phyloP scores from a whole-genome alignment of 495 filamentous ascomycete genomes.

The Penicillium silybi region DNA sequence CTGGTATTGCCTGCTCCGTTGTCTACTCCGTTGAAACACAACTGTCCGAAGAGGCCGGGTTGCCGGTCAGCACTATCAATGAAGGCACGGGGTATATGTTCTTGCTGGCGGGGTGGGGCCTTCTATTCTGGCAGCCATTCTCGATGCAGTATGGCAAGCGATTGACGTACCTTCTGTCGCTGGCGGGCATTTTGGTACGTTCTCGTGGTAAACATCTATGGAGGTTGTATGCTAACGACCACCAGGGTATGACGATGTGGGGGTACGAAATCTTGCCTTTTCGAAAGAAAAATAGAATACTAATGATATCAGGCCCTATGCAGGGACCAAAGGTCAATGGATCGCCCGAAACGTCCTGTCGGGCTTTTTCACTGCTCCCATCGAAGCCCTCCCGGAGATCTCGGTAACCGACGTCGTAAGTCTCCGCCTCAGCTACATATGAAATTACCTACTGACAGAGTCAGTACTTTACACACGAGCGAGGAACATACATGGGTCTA shows the following conservation, averaged over 20 bases:
- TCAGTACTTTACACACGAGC: slow-evolving; percentile 61
- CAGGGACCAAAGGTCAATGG: slow-evolving; percentile 55
- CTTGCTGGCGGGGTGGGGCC: slow-evolving; percentile 58
- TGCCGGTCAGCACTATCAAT: slow-evolving; percentile 52
- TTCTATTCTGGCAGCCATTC: slow-evolving; percentile 67
- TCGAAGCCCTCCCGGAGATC: slow-evolving; percentile 61
- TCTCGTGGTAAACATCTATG: not conserved
- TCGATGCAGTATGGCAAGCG: slow-evolving; percentile 65
- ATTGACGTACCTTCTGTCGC: slow-evolving; percentile 56
- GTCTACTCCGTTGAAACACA: slow-evolving; percentile 60
- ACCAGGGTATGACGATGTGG: slow-evolving; percentile 36
- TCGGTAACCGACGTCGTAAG: slow-evolving; percentile 56
- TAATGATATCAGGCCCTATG: slow-evolving; percentile 30
- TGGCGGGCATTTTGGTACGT: slow-evolving; percentile 50
- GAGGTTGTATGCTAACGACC: not conserved
- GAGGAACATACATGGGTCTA: slow-evolving; percentile 60
- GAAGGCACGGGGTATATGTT: slow-evolving; percentile 65
- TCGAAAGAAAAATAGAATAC: not conserved
- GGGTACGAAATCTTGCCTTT: slow-evolving; percentile 26
- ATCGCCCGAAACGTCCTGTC: slow-evolving; percentile 57
- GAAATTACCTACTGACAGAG: not conserved
- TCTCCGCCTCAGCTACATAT: not conserved
- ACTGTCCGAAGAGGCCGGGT: slow-evolving; percentile 51
- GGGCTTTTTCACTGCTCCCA: slow-evolving; percentile 63
- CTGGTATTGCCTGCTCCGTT: slow-evolving; percentile 56